A percentile compares a stretch with the other conserved stretches of the same genome.
Conservation (phyloP, 192 early-diverging fungal genomes). For the Coemansia aciculifera region DNA sequence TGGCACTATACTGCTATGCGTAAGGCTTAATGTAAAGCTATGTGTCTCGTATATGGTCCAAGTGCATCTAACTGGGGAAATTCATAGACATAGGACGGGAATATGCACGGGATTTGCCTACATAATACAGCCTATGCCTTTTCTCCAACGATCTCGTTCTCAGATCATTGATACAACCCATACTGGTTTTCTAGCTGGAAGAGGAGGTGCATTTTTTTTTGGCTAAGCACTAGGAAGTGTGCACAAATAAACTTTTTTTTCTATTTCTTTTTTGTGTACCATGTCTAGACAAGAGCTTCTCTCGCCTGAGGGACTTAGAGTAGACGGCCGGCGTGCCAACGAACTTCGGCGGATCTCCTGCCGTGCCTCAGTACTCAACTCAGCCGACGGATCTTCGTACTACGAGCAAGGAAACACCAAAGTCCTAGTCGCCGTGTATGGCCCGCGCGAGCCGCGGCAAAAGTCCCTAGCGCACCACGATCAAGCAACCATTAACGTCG, state of each 20-base stretch:
- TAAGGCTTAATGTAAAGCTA: too few relatives aligned
- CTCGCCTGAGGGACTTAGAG: slow-evolving; percentile 76
- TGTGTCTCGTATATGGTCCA: too few relatives aligned
- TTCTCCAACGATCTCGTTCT: too few relatives aligned
- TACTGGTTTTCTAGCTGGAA: neutral
- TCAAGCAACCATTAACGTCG: slow-evolving; percentile 80
- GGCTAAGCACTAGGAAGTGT: neutral
- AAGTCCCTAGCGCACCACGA: slow-evolving; percentile 64
- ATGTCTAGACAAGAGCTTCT: slow-evolving; percentile 55
- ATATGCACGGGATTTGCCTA: too few relatives aligned
- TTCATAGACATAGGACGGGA: too few relatives aligned
- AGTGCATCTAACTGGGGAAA: too few relatives aligned
- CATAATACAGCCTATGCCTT: too few relatives aligned
- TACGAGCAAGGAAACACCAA: slow-evolving; percentile 97
- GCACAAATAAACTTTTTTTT: neutral
- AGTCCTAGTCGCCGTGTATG: slow-evolving; percentile 86
- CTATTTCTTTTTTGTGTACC: neutral
- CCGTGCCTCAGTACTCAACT: slow-evolving; percentile 72
- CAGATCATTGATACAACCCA: neutral
- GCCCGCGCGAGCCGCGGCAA: slow-evolving; percentile 78
- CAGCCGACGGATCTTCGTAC: slow-evolving; percentile 93
- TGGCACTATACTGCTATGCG: too few relatives aligned
- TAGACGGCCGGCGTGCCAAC: slow-evolving; percentile 87
- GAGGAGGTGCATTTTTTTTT: neutral
- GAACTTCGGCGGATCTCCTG: slow-evolving; percentile 85